These are phyloP conservation scores for Lyophyllum decastes DNA, from an alignment of 768 basidiomycete species.

Conservation along the genomic window DNA sequence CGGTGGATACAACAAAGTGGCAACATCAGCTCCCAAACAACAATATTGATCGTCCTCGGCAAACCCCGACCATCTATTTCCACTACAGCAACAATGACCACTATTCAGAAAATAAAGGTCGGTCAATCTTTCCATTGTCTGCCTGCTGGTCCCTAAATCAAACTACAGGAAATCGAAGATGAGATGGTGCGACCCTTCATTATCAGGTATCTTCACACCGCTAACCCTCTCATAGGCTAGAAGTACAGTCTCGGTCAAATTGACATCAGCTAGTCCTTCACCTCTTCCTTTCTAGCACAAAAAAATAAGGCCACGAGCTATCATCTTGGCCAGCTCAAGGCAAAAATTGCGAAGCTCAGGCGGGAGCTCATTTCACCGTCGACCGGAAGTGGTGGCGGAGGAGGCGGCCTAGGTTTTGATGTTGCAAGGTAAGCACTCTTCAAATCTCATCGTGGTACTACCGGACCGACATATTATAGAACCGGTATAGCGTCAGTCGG, in stretches of 20 bases:
- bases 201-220: conserved; percentile 12
- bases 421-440: conserved; percentile 64
- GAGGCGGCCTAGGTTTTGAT: conserved; percentile 92
- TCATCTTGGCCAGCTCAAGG: conserved; percentile 95
- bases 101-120: conserved; percentile 89
- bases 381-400: conserved; percentile 80
- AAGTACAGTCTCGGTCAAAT: conserved; percentile 49
- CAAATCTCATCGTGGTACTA: background rate
- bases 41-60: conserved; percentile 29
- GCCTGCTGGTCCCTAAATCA: conserved; percentile 19
- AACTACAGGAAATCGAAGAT: conserved; percentile 85
- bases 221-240: conserved; percentile 57
- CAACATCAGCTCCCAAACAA: background rate
- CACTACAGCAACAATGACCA: conserved; percentile 66
- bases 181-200: conserved; percentile 72
- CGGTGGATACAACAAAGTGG: background rate
- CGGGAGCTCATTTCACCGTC: conserved; percentile 88
- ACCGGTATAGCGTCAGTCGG: conserved; percentile 98
- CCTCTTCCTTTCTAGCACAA: conserved; percentile 61
- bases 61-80: conserved; percentile 30
- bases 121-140: conserved; percentile 19
- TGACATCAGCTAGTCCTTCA: conserved; percentile 15
- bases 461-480: conserved; percentile 32
- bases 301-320: conserved; percentile 97
- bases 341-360: conserved; percentile 95